Evolutionary conservation across 768 basidiomycete species (phyloP).

Genomic region (Kwoniella mangroviensis): DNA sequence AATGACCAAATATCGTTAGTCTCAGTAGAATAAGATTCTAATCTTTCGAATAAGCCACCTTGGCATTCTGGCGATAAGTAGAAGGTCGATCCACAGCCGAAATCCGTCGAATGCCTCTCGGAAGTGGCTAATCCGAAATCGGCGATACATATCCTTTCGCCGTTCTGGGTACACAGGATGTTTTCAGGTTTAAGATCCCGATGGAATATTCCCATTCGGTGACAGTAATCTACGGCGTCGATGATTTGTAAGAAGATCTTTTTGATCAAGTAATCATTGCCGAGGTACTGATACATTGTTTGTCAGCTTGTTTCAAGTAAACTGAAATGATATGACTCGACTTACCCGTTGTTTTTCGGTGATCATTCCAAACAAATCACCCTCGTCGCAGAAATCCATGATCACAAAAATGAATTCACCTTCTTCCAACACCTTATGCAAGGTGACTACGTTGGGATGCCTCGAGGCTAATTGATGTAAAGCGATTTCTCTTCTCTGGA

Average conservation of each 20-base stretch:
- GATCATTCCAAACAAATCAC: slow-evolving; percentile 92
- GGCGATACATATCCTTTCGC: slow-evolving; percentile 78
- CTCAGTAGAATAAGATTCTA: slow-evolving; percentile 68
- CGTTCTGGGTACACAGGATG: slow-evolving; percentile 76
- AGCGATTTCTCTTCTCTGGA: slow-evolving; percentile 72
- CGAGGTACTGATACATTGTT: slow-evolving; percentile 69
- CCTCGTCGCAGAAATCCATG: slow-evolving; percentile 89
- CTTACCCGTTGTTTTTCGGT: slow-evolving; percentile 59
- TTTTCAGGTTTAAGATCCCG: slow-evolving; percentile 94
- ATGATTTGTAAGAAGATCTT: slow-evolving; percentile 90
- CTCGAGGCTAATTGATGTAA: slow-evolving; percentile 60
- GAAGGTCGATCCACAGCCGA: slow-evolving; percentile 95
- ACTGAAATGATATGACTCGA: slow-evolving; percentile 22
- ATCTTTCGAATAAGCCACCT: slow-evolving; percentile 63
- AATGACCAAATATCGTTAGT: slow-evolving; percentile 89
- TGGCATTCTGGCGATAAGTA: slow-evolving; percentile 86
- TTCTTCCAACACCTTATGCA: slow-evolving; percentile 70
- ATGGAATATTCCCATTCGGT: slow-evolving; percentile 88
- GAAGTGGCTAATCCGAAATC: slow-evolving; percentile 94
- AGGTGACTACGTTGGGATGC: slow-evolving; percentile 68
- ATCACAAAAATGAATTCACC: slow-evolving; percentile 72
- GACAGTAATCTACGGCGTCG: slow-evolving; percentile 91
- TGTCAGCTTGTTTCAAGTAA: slow-evolving; percentile 3
- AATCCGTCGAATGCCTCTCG: slow-evolving; percentile 81
- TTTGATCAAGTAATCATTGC: slow-evolving; percentile 81